Evolutionary conservation across 345 rosid genomes (phyloP).

Genomic region (Acer saccharum): DNA sequence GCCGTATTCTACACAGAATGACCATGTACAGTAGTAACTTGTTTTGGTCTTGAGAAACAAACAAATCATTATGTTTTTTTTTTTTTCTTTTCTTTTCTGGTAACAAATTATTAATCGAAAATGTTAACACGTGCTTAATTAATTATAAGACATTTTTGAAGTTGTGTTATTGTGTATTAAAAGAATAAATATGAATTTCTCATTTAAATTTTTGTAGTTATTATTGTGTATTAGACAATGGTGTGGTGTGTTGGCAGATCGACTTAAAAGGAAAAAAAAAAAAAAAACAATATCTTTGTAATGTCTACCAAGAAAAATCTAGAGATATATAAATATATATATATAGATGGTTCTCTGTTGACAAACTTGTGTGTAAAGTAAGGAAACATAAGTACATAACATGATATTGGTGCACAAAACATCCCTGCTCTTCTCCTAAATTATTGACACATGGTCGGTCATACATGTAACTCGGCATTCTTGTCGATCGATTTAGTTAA

Average conservation of each 20-base stretch:
- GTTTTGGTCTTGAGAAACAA: neutral
- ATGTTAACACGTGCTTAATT: too few relatives aligned
- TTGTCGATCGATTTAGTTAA: too few relatives aligned
- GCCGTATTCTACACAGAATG: neutral
- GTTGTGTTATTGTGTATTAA: too few relatives aligned
- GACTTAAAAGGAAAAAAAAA: neutral
- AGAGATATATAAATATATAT: neutral
- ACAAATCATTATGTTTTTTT: neutral
- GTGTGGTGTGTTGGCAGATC: neutral
- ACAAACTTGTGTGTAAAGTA: constrained; percentile 2
- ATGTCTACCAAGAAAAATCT: neutral
- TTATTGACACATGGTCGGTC: too few relatives aligned
- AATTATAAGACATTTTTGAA: too few relatives aligned
- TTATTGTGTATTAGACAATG: too few relatives aligned
- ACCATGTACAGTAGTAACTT: neutral
- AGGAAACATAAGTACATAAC: neutral
- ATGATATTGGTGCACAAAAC: neutral
- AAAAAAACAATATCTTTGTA: constrained; percentile 6
- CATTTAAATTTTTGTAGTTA: too few relatives aligned
- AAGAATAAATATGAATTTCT: too few relatives aligned
- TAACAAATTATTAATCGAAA: neutral
- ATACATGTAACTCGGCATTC: too few relatives aligned
- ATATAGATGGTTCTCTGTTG: too few relatives aligned
- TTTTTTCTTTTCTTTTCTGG: neutral
- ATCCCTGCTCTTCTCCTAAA: neutral